phyloP scores from a whole-genome alignment of 2,329 filamentous ascomycete species.

The Botrytis aclada region DNA sequence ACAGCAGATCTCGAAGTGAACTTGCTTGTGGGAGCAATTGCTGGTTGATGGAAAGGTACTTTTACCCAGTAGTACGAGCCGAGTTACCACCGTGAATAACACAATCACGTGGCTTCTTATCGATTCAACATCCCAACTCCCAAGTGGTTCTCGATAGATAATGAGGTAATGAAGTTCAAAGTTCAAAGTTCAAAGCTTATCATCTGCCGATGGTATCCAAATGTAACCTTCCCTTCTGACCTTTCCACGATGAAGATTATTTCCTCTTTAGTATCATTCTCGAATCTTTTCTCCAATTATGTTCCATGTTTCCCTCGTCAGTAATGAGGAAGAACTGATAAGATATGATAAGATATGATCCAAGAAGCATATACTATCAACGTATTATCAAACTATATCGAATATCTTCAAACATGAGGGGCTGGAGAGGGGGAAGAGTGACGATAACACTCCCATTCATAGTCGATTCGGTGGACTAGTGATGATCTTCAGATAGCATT shows the following conservation, averaged over 20 bases:
- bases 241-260: background rate
- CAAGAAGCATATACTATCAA: background rate
- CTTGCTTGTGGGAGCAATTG: background rate
- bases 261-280: background rate
- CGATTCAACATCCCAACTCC: background rate
- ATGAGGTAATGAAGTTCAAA: background rate
- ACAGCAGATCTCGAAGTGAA: too few relatives aligned
- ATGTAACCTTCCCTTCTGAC: background rate
- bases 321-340: background rate
- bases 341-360: conserved; percentile 6
- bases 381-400: background rate
- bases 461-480: background rate
- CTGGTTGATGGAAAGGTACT: background rate
- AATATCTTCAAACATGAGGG: background rate
- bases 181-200: background rate
- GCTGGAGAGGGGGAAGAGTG: background rate
- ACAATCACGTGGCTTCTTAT: background rate
- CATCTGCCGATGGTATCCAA: background rate
- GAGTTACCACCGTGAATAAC: background rate
- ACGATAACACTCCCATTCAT: background rate
- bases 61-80: background rate
- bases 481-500: background rate
- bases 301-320: background rate
- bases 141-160: background rate
- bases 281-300: background rate